Conservation (phyloP, 805 yeast genomes). For the Monosporozyma aerobia region DNA sequence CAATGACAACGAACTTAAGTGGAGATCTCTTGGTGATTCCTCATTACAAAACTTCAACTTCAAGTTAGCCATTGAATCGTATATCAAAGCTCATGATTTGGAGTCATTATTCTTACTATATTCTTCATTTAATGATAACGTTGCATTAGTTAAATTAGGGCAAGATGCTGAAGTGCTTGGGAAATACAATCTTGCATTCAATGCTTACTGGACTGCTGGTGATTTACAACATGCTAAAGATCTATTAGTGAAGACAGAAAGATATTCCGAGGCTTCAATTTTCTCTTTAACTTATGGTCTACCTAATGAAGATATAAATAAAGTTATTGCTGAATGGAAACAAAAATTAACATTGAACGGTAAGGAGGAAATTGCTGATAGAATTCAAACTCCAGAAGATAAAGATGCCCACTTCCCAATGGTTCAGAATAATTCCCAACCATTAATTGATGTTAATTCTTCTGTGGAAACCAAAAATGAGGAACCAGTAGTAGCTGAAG, state of each 20-base stretch:
- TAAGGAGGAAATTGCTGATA: slow-evolving; percentile 49
- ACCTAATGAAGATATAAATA: slow-evolving; percentile 35
- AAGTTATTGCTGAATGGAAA: slow-evolving; percentile 61
- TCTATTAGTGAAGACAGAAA: slow-evolving; percentile 55
- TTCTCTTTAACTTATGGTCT: slow-evolving; percentile 62
- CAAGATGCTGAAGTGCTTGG: slow-evolving; percentile 61
- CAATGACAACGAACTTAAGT: slow-evolving; percentile 55
- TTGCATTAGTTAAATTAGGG: slow-evolving; percentile 55
- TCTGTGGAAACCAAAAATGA: slow-evolving; percentile 20
- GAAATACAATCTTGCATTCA: slow-evolving; percentile 82
- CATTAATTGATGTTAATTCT: slow-evolving; percentile 36
- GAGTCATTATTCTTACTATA: slow-evolving; percentile 74
- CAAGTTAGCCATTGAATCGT: slow-evolving; percentile 70
- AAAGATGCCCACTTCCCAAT: slow-evolving; percentile 26
- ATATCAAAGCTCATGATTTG: slow-evolving; percentile 67
- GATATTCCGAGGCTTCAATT: slow-evolving; percentile 78
- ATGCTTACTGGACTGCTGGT: slow-evolving; percentile 81
- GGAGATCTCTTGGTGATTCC: slow-evolving; percentile 88
- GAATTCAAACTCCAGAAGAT: slow-evolving; percentile 41
- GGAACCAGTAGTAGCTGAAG: slow-evolving; percentile 3
- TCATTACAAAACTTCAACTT: slow-evolving; percentile 73
- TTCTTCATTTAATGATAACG: slow-evolving; percentile 67
- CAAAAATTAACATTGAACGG: slow-evolving; percentile 40
- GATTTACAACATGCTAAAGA: slow-evolving; percentile 55
- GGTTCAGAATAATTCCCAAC: slow-evolving; percentile 13